Percentiles rank a stretch among this genome's conserved stretches.
phyloP scores from a whole-genome alignment of 192 early-diverging fungal genomes.

The Backusella psychrophila region DNA sequence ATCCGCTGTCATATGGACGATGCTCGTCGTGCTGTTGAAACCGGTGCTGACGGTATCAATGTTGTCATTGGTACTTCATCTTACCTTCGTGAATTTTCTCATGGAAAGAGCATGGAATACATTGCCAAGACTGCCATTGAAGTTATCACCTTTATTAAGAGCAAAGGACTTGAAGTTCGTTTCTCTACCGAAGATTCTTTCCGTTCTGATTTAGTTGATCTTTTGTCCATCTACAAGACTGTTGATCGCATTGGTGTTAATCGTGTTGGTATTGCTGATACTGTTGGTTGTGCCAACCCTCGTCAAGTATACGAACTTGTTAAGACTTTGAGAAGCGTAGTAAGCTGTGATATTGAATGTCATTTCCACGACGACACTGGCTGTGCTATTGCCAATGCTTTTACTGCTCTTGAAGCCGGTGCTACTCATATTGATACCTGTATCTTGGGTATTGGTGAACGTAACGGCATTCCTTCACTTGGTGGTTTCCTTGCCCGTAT shows the following conservation, averaged over 20 bases:
- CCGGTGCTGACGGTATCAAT: conserved; percentile 94
- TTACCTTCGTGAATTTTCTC: conserved; percentile 95
- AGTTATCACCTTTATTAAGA: conserved; percentile 95
- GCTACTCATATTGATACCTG: conserved; percentile 99
- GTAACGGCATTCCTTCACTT: conserved; percentile 96
- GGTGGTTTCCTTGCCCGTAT: conserved; percentile 96
- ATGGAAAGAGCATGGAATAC: conserved; percentile 99
- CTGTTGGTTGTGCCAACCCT: conserved; percentile 97
- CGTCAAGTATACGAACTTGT: conserved; percentile 98
- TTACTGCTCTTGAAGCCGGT: conserved; percentile 94
- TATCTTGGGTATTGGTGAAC: conserved; percentile 97
- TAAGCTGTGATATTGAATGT: conserved; percentile 98
- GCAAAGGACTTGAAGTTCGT: conserved; percentile 93
- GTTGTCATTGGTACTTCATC: conserved; percentile 98
- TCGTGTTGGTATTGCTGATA: conserved; percentile 98
- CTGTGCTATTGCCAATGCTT: conserved; percentile 97
- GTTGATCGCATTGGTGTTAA: conserved; percentile 98
- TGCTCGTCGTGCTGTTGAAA: conserved; percentile 92
- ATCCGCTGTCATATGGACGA: conserved; percentile 99
- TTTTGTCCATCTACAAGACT: conserved; percentile 91
- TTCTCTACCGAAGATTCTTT: conserved; percentile 99
- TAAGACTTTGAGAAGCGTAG: conserved; percentile 89
- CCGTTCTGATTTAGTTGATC: conserved; percentile 94
- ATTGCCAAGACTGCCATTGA: conserved; percentile 95
- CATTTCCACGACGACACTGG: conserved; percentile 99